Evolutionary conservation across 768 basidiomycete species (phyloP), one percentile per base, ranked within the genome.

Genomic region (Rhizopogon salebrosus): DNA sequence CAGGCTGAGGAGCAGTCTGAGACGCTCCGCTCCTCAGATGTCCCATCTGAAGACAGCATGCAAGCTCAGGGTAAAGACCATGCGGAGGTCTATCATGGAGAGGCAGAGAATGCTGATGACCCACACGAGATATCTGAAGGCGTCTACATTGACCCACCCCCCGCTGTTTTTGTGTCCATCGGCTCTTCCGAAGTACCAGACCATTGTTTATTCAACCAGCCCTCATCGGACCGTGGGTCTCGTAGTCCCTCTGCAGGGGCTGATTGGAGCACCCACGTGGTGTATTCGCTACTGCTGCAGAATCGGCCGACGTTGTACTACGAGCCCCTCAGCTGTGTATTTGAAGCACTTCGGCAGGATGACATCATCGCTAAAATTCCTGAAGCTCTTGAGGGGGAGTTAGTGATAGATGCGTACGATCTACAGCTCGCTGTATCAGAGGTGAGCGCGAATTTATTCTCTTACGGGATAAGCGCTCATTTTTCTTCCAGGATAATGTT

Each of bases 91-190:
- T 14, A 14, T 16, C 45, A 34, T 1, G 45, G 22, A 34, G 45
- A 23, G 31, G 22, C 9, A 34, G 31, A 46, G 14, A 18, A 34
- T 40, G 36, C 40, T 1, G 45, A 40, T 48, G 75, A 83, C 64
- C 78, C 78, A n/a, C 80, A 80, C 62, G 77, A 80, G 65, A 78
- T 82, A 49, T 82, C 78, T 23, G 81, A 82, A 61, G 87, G 80
- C 26, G 82, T 86, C 41, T 87, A 83, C 64, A 86, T 87, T 48
- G 87, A 88, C 54, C 83, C 85, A 26, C 87, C 87, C 24, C 87
- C 87, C 11, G 75, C 85, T 14, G 84, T 88, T 40, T 69, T 87
- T 34, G 63, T 88, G 31, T 70, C 71, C 8, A 42, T 78, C 22
- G 54, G 60, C 27, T 72, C 76, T 34, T 58, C 79, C 31, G 72